Evolutionary conservation across 2,329 filamentous ascomycete species (phyloP).

Genomic region (Diaporthe sp.): DNA sequence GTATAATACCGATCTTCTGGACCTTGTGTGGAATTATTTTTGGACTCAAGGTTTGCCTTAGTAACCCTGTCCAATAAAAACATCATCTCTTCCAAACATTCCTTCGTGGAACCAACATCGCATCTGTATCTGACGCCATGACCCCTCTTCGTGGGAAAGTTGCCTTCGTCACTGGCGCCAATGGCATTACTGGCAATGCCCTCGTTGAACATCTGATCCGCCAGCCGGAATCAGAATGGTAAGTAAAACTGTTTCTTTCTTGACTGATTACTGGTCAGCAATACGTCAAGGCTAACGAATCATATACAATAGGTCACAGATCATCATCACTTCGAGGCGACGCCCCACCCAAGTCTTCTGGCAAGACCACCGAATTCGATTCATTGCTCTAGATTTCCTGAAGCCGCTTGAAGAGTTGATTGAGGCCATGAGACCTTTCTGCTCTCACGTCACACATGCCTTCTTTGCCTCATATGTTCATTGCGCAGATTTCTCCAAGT

Average conservation of each 20-base stretch:
- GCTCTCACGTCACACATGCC: conserved; percentile 37
- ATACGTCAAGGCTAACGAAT: not conserved
- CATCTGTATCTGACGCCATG: not conserved
- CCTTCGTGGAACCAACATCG: not conserved
- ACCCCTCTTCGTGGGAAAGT: conserved; percentile 11
- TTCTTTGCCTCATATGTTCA: conserved; percentile 42
- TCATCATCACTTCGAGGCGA: conserved; percentile 37
- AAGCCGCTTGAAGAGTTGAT: conserved; percentile 39
- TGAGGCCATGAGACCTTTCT: conserved; percentile 30
- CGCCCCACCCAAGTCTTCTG: conserved; percentile 22
- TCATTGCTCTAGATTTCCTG: conserved; percentile 40
- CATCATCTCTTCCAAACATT: not conserved
- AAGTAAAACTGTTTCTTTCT: not conserved
- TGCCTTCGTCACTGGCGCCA: conserved; percentile 46
- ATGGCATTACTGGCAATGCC: conserved; percentile 52
- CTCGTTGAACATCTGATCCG: conserved; percentile 52
- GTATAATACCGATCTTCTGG: not conserved
- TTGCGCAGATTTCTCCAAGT: conserved; percentile 35
- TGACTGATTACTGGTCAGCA: not conserved
- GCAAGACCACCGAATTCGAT: conserved; percentile 40
- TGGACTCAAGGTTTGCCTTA: not conserved
- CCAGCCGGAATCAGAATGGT: conserved; percentile 39
- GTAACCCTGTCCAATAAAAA: not conserved
- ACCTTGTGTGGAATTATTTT: not conserved
- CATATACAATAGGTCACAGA: conserved; percentile 27